These are phyloP conservation scores for Paraphaeosphaeria minitans DNA, from an alignment of 2,329 filamentous ascomycete species.

Conservation along the genomic window DNA sequence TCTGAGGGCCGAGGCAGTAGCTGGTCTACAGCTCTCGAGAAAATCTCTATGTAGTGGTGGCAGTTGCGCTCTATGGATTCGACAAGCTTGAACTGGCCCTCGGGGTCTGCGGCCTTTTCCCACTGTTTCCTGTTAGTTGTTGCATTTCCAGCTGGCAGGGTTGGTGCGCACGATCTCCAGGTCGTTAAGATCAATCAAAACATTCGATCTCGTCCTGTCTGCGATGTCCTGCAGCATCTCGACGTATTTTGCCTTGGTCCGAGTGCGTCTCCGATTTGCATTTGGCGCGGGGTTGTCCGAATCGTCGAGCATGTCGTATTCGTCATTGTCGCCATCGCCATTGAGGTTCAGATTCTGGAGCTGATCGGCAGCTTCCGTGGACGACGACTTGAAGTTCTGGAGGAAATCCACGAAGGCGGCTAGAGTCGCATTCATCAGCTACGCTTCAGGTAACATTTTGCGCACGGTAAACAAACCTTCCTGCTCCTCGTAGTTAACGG, in stretches of 20 bases:
- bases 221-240: slow-evolving; percentile 85
- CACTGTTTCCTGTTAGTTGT: slow-evolving; percentile 60
- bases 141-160: not conserved
- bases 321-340: slow-evolving; percentile 84
- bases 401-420: slow-evolving; percentile 88
- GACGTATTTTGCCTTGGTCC: slow-evolving; percentile 83
- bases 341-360: slow-evolving; percentile 84
- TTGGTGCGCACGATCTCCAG: slow-evolving; percentile 63
- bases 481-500: slow-evolving; percentile 88
- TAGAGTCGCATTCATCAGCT: slow-evolving; percentile 52
- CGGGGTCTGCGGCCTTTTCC: slow-evolving; percentile 72
- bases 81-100: slow-evolving; percentile 68
- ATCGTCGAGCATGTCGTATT: slow-evolving; percentile 92
- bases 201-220: slow-evolving; percentile 75
- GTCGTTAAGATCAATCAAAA: slow-evolving; percentile 89
- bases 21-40: slow-evolving; percentile 86
- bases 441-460: slow-evolving; percentile 18
- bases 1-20: slow-evolving; percentile 78
- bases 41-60: slow-evolving; percentile 91
- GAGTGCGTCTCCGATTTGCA: slow-evolving; percentile 46
- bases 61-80: slow-evolving; percentile 88
- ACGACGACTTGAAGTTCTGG: slow-evolving; percentile 81
- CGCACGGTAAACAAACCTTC: slow-evolving; percentile 65
- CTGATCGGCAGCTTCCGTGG: slow-evolving; percentile 75
- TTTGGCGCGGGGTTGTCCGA: slow-evolving; percentile 64